A percentile compares a stretch with the other conserved stretches of the same genome.
phyloP scores from a whole-genome alignment of 345 rosid genomes.

The Limnanthes douglasii region DNA sequence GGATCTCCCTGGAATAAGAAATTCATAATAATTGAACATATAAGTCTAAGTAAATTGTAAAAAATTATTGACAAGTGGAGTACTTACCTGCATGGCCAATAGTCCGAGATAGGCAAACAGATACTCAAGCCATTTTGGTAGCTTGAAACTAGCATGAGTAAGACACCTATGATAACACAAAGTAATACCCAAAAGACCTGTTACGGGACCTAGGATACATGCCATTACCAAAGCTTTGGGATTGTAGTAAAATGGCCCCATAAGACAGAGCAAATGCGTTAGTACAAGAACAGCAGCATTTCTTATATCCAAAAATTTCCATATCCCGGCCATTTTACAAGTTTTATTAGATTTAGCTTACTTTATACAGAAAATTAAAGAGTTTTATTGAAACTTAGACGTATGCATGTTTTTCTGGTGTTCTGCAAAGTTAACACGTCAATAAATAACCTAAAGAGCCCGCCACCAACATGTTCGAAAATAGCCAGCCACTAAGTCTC shows the following conservation, averaged over 20 bases:
- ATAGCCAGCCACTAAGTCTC: too few relatives aligned
- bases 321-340: too few relatives aligned
- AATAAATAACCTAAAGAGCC: too few relatives aligned
- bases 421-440: too few relatives aligned
- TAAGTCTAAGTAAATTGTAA: background rate
- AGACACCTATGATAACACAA: slow-evolving; percentile 63
- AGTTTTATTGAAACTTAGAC: too few relatives aligned
- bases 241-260: slow-evolving; percentile 64
- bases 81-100: slow-evolving; percentile 64
- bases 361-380: too few relatives aligned
- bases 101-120: slow-evolving; percentile 66
- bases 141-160: slow-evolving; percentile 66
- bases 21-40: slow-evolving; percentile 7
- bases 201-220: slow-evolving; percentile 33
- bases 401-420: too few relatives aligned
- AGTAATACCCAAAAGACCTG: slow-evolving; percentile 73
- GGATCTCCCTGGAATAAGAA: slow-evolving; percentile 27
- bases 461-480: too few relatives aligned
- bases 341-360: too few relatives aligned
- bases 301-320: slow-evolving; percentile 41
- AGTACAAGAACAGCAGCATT: slow-evolving; percentile 30
- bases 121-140: slow-evolving; percentile 86
- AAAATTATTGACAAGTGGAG: background rate
- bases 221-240: slow-evolving; percentile 65
- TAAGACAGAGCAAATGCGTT: slow-evolving; percentile 48